phyloP scores from a whole-genome alignment of 192 early-diverging fungal genomes.

The Backusella psychrophila region DNA sequence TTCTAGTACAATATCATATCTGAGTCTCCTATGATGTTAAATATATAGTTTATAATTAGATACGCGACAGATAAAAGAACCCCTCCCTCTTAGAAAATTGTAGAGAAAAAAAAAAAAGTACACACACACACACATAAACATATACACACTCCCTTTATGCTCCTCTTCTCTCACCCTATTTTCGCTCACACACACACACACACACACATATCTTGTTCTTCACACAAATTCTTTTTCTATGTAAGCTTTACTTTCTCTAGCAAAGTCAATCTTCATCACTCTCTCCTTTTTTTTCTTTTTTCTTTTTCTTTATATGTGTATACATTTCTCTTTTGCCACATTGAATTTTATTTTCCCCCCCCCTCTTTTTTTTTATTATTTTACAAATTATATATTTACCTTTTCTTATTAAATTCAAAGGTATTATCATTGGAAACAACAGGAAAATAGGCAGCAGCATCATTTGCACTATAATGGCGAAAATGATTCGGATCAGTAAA shows the following conservation, averaged over 20 bases:
- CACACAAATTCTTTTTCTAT: not conserved
- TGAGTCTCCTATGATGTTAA: constrained; percentile 4
- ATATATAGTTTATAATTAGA: not conserved
- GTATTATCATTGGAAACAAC: not conserved
- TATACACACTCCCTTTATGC: not conserved
- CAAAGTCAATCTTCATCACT: no score
- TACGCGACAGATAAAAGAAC: not conserved
- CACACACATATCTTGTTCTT: not conserved
- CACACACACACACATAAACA: not conserved
- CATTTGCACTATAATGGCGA: constrained; percentile 12
- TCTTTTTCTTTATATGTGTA: not conserved
- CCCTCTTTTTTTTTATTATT: not conserved
- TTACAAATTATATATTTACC: not conserved
- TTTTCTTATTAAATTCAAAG: not conserved
- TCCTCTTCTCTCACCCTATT: not conserved
- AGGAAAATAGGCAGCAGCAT: not conserved
- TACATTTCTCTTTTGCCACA: not conserved
- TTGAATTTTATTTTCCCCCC: not conserved
- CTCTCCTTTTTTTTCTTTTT: not conserved
- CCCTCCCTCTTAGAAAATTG: not conserved
- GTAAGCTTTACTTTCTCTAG: not conserved
- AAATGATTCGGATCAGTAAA: not conserved
- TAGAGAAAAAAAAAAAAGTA: not conserved
- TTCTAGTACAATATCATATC: constrained; percentile 21
- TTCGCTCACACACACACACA: not conserved